Evolutionary conservation across 768 basidiomycete species (phyloP), one percentile per base, ranked within the genome.

Genomic region (Suillus clintonianus): DNA sequence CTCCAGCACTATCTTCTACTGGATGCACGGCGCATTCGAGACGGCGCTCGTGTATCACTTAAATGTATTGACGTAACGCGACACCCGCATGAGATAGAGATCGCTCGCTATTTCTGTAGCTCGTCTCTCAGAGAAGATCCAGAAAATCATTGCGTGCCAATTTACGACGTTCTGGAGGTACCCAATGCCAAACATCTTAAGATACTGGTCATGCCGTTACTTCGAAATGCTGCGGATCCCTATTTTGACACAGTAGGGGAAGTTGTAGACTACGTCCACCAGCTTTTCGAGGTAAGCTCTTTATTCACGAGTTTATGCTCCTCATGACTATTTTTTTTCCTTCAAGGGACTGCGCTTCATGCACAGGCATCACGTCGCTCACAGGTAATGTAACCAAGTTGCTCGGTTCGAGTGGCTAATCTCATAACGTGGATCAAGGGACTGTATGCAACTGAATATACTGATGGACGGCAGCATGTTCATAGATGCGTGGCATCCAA

Each of bases 341-440:
- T n/a, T n/a, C n/a, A n/a, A 79, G 78, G 77, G 78, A 0, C 60
- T 81, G 4, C 65, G 72, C 53, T 80, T 79, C 63, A 76, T 81
- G 69, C 81, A 82, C 62, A 61, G 67, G 2, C 69, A 79, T 36
- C 67, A 68, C 19, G 67, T 80, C 1, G 80, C 79, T 6, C 81
- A 81, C 59, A 61, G 77, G 80, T 80, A 55, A 55, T 5, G 73
- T 57, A 27, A 19, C 9, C n/a, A 24, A 13, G 27, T 43, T 34
- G n/a, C n/a, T n/a, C n/a, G 22, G 8, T 24, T 2, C n/a, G 24
- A 65, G 62, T 10, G 50, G 30, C 24, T 45, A 14, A 15, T 19
- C 30, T 61, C 10, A 68, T 70, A 37, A 56, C 71, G 56, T 69
- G 71, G 65, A 54, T 65, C 19, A 11, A 81, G 77, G 0, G 75